phyloP scores from a whole-genome alignment of 139 green algal genomes.

The Asterochloris erici region DNA sequence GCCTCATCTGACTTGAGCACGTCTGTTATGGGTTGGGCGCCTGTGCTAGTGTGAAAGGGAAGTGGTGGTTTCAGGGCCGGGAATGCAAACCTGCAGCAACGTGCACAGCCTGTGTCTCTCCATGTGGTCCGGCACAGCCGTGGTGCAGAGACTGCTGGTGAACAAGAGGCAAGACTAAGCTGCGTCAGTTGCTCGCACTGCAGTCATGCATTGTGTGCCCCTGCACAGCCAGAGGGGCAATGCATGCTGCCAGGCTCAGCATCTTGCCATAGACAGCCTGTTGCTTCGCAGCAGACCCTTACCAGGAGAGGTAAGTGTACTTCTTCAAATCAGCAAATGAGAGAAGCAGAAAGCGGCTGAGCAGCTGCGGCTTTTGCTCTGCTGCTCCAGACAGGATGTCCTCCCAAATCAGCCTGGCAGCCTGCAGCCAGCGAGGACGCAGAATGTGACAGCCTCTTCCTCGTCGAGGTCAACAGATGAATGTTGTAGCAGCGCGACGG shows the following conservation, averaged over 20 bases:
- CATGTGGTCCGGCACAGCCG: not conserved
- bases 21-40: not conserved
- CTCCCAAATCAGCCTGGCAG: constrained; percentile 58
- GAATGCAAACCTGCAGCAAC: constrained; percentile 66
- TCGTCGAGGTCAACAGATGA: not conserved
- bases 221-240: not conserved
- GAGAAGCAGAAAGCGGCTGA: constrained; percentile 65
- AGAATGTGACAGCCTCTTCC: not conserved
- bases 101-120: not conserved
- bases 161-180: not conserved
- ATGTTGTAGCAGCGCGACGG: not conserved
- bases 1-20: too few species aligned
- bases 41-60: constrained; percentile 37
- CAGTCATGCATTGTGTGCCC: not conserved
- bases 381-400: constrained; percentile 58
- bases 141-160: not conserved
- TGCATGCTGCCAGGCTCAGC: not conserved
- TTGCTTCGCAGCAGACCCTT: not conserved
- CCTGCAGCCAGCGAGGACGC: not conserved
- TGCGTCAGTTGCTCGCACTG: not conserved
- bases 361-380: constrained; percentile 24
- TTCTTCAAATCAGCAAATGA: constrained; percentile 88
- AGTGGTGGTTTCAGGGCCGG: constrained; percentile 66
- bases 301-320: constrained; percentile 77
- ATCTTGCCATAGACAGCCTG: too few species aligned